Evolutionary conservation across 108 stramenopile species (phyloP).

Genomic region (Skeletonema menzelii): DNA sequence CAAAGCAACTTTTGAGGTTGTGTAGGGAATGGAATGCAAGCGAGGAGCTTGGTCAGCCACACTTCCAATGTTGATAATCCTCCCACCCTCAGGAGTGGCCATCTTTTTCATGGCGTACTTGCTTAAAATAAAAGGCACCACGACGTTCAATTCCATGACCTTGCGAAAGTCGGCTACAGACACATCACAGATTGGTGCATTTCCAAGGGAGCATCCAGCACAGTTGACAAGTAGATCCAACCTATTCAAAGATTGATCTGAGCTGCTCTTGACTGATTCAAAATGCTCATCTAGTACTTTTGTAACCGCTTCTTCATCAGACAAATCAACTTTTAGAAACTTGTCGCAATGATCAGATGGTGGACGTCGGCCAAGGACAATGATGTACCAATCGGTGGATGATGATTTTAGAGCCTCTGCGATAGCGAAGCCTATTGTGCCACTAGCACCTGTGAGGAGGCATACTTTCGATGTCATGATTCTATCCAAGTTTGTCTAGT

Average conservation of each 20-base stretch:
- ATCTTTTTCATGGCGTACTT: constrained; percentile 34
- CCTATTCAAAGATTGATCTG: constrained; percentile 21
- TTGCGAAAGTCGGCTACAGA: constrained; percentile 23
- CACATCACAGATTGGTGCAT: constrained; percentile 34
- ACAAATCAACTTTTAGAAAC: constrained; percentile 25
- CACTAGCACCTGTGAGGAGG: constrained; percentile 36
- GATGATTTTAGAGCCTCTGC: constrained; percentile 28
- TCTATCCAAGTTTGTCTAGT: no score
- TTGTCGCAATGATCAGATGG: constrained; percentile 23
- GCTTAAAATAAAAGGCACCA: constrained; percentile 36
- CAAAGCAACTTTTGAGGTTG: constrained; percentile 41
- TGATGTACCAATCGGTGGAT: constrained; percentile 30
- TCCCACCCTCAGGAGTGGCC: constrained; percentile 13
- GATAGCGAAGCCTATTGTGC: constrained; percentile 43
- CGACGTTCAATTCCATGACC: constrained; percentile 35
- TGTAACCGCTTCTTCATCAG: constrained; percentile 26
- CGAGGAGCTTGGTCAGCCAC: constrained; percentile 40
- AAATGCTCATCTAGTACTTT: constrained; percentile 29
- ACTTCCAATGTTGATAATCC: constrained; percentile 50
- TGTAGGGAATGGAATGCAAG: constrained; percentile 35
- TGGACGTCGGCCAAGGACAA: constrained; percentile 38
- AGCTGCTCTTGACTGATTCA: constrained; percentile 26
- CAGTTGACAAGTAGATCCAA: constrained; percentile 41
- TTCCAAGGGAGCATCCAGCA: constrained; percentile 41
- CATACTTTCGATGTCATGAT: constrained; percentile 13